Percentiles rank a stretch among this genome's conserved stretches.
phyloP scores from a whole-genome alignment of 352 stramenopile species.

The Phytophthora megakarya region DNA sequence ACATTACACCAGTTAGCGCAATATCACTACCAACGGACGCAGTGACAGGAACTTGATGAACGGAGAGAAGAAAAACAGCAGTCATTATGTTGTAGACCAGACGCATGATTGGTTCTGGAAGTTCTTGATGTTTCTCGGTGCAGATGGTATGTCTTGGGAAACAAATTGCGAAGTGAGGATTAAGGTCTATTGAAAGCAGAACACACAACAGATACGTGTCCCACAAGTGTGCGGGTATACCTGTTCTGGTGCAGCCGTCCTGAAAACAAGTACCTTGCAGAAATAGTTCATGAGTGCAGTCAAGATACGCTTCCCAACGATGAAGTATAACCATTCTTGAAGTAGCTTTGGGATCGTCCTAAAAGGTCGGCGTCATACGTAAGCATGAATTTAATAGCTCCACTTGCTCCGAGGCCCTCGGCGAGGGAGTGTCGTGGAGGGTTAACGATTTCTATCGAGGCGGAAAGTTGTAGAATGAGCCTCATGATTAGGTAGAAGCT shows the following conservation, averaged over 20 bases:
- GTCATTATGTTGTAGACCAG: neutral
- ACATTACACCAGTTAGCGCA: neutral
- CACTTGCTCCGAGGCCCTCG: no score
- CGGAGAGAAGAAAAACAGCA: neutral
- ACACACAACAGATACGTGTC: neutral
- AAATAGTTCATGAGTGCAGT: neutral
- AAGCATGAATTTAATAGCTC: no score
- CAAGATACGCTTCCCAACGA: neutral
- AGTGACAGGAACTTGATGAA: neutral
- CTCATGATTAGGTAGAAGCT: no score
- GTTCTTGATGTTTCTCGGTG: neutral
- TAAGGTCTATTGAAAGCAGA: neutral
- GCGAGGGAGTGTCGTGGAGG: no score
- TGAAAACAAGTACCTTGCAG: neutral
- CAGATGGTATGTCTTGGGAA: neutral
- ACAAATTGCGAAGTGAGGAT: neutral
- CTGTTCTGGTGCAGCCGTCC: neutral
- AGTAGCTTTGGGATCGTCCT: neutral
- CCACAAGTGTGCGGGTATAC: neutral
- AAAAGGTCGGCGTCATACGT: no score
- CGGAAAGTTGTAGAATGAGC: no score
- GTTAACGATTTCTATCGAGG: no score
- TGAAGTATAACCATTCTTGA: no score
- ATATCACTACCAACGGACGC: neutral
- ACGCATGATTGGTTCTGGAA: neutral